A percentile compares a stretch with the other conserved stretches of the same genome.
These are phyloP conservation scores for Andrographis paniculata DNA, from an alignment of 305 asterid genomes.

Conservation along the genomic window DNA sequence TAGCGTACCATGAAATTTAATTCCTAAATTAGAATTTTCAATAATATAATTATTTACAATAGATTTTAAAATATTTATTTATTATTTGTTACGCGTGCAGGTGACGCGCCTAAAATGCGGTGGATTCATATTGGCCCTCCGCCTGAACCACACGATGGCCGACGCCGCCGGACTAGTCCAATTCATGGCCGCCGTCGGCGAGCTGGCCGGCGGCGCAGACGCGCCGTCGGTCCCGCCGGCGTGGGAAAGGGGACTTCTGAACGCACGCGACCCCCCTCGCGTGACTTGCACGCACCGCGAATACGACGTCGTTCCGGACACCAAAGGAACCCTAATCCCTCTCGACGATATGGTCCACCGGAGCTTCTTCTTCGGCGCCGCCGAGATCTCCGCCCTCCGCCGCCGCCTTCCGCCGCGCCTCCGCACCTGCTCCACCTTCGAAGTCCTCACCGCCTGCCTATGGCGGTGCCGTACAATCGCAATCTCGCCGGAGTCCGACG, in stretches of 20 bases:
- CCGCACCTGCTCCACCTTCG: conserved; percentile 38
- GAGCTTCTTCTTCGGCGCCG: conserved; percentile 46
- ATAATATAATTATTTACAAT: no score
- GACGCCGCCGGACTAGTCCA: conserved; percentile 55
- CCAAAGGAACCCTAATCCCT: conserved; percentile 44
- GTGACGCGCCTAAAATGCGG: conserved; percentile 59
- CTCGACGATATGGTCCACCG: conserved; percentile 47
- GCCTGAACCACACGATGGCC: conserved; percentile 52
- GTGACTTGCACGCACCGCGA: conserved; percentile 35
- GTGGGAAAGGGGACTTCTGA: conserved; percentile 49
- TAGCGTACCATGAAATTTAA: no score
- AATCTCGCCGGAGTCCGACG: conserved; percentile 38
- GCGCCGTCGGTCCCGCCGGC: conserved; percentile 42
- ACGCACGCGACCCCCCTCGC: conserved; percentile 37
- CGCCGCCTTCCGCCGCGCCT: conserved; percentile 28
- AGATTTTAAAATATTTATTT: no score
- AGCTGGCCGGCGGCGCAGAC: conserved; percentile 41
- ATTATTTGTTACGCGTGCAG: no score
- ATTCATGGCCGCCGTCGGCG: conserved; percentile 47
- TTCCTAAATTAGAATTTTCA: no score
- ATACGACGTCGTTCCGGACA: conserved; percentile 38
- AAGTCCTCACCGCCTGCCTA: conserved; percentile 43
- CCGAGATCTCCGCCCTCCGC: conserved; percentile 40
- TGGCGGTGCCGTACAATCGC: conserved; percentile 71
- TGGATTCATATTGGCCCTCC: conserved; percentile 45